Evolutionary conservation across 805 yeast genomes (phyloP).

Genomic region (Wickerhamia fluorescens): DNA sequence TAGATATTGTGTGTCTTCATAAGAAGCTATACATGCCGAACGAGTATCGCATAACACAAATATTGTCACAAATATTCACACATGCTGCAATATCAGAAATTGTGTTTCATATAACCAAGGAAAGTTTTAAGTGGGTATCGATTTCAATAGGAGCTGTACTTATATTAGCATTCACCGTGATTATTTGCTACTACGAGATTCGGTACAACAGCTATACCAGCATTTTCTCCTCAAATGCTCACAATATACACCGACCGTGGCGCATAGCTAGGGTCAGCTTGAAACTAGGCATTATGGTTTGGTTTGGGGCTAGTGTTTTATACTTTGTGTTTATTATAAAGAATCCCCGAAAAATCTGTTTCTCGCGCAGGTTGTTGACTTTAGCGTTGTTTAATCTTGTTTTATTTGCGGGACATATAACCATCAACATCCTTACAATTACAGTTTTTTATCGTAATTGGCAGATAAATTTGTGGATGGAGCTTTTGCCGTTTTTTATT

Average conservation of each 20-base stretch:
- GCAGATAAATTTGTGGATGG: constrained; percentile 45
- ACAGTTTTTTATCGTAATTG: constrained; percentile 22
- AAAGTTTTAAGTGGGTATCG: constrained; percentile 19
- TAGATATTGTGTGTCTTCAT: constrained; percentile 42
- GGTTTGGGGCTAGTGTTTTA: constrained; percentile 28
- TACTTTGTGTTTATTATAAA: constrained; percentile 33
- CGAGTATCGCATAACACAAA: constrained; percentile 30
- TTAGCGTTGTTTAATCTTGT: constrained; percentile 40
- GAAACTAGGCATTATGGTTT: constrained; percentile 19
- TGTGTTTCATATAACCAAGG: constrained; percentile 18
- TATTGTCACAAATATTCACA: constrained; percentile 37
- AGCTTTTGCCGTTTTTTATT: constrained; percentile 35
- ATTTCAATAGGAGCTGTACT: constrained; percentile 14
- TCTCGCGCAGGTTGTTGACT: constrained; percentile 39
- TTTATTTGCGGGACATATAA: constrained; percentile 32
- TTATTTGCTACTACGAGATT: constrained; percentile 9
- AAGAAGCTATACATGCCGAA: constrained; percentile 28
- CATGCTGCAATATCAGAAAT: constrained; percentile 54
- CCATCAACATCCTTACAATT: constrained; percentile 17
- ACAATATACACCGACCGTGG: constrained; percentile 7
- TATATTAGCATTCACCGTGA: constrained; percentile 11
- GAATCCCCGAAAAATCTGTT: constrained; percentile 34
- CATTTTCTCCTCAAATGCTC: constrained; percentile 6
- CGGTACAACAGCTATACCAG: constrained; percentile 5
- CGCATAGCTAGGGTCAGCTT: constrained; percentile 22